Evolutionary conservation across 805 yeast genomes (phyloP), one percentile per base, ranked within the genome.

Genomic region (Kodamaea laetipori): DNA sequence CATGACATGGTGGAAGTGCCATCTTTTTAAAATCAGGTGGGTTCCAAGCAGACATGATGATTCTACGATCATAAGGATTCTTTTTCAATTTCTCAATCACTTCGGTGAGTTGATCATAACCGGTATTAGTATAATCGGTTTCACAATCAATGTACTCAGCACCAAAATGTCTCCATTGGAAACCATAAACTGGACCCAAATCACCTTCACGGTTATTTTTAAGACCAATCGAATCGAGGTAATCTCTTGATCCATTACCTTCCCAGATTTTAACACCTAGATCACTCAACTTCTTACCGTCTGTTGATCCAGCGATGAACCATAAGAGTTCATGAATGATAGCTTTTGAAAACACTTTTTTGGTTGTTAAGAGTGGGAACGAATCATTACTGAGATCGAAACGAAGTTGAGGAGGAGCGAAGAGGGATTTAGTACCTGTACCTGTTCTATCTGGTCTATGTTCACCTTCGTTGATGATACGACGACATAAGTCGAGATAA

Each of bases 1-100:
- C 95, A 64, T 94, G 99, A 59, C 99, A 94, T 19, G 99, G 99
- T 9, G 99, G 99, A 42, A 94, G 74, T 0, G 99, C 99, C 99
- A 94, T 94, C 50, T 81, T 74, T 40, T 80, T 76, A 60, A 92
- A 87, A 56, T 90, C 99, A 1, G 96, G 90, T 3, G 99, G 99
- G 58, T 94, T 94, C 99, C 99, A 94, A 0, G 99, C 99, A 35
- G 95, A 84, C 78, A 94, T 69, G 45, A 94, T 89, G 55, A 94
- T 89, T 63, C 99, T 76, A 59, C 99, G 78, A 63, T 94, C 98
- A 58, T 87, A 88, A 3, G 99, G 99, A 57, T 87, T 90, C 5
- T 80, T 86, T 56, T 84, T 89, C 52, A 94, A 70, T 50, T 84
- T 87, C 37, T 84, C 70, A 37, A 94, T 87, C 25, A 94, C 80